phyloP scores from a whole-genome alignment of 192 early-diverging fungal genomes.

The Haplosporangium gracile region DNA sequence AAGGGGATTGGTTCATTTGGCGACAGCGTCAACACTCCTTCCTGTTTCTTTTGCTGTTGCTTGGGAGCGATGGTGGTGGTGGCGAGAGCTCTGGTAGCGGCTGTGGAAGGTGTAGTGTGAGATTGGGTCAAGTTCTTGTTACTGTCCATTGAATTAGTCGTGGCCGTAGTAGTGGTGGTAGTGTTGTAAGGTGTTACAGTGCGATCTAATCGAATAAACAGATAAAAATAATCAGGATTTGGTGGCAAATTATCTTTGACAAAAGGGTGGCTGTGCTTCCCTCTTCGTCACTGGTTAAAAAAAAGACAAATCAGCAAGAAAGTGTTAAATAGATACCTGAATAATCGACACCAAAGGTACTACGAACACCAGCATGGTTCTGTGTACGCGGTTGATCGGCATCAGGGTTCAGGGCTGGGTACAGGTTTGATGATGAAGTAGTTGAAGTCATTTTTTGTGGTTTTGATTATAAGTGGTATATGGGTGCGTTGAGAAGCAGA shows the following conservation, averaged over 20 bases:
- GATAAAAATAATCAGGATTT: background rate
- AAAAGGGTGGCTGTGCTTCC: background rate
- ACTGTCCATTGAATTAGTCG: background rate
- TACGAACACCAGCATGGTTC: background rate
- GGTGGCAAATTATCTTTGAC: background rate
- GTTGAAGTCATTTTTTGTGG: background rate
- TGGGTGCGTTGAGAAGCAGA: background rate
- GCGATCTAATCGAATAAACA: background rate
- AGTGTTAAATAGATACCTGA: background rate
- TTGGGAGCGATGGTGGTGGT: background rate
- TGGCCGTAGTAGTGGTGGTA: background rate
- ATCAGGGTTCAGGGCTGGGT: constrained; percentile 6
- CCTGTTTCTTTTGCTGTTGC: background rate
- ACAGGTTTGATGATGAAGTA: background rate
- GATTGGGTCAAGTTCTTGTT: background rate
- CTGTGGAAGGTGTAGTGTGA: background rate
- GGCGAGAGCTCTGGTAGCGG: background rate
- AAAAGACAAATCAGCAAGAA: background rate
- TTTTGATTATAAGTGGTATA: background rate
- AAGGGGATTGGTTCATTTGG: constrained; percentile 34
- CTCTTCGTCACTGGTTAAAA: background rate
- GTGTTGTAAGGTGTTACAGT: background rate
- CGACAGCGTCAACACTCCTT: constrained; percentile 1
- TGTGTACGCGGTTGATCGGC: background rate
- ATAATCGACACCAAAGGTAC: constrained; percentile 11